Evolutionary conservation across 352 stramenopile species (phyloP).

Genomic region (Phytophthora crassamura): DNA sequence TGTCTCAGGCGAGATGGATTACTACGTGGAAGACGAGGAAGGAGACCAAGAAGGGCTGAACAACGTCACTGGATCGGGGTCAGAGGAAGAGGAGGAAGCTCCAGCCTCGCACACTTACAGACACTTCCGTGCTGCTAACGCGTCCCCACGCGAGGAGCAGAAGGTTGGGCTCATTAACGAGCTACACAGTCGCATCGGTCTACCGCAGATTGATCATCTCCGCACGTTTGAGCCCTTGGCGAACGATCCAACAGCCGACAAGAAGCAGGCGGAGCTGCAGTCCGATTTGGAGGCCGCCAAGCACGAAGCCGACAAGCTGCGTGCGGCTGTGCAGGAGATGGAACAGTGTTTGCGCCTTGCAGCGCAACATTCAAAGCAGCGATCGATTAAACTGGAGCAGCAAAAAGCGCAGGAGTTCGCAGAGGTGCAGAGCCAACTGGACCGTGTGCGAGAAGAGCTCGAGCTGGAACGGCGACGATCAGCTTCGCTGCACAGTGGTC

Average conservation of each 20-base stretch:
- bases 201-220: constrained; percentile 74
- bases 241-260: constrained; percentile 50
- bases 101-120: too few species aligned
- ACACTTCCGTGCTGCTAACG: too few species aligned
- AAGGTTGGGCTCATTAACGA: constrained; percentile 85
- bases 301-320: constrained; percentile 66
- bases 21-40: constrained; percentile 21
- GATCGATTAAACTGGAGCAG: constrained; percentile 66
- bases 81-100: constrained; percentile 21
- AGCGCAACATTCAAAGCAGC: constrained; percentile 56
- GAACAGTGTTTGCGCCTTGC: constrained; percentile 56
- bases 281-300: constrained; percentile 61
- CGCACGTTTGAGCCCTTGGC: constrained; percentile 75
- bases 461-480: constrained; percentile 55
- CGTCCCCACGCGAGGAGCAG: constrained; percentile 54
- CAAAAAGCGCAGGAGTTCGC: constrained; percentile 62
- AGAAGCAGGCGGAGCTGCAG: constrained; percentile 56
- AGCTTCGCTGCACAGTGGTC: constrained; percentile 31
- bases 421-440: constrained; percentile 55
- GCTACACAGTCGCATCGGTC: constrained; percentile 68
- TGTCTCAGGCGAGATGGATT: constrained; percentile 30
- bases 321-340: constrained; percentile 66
- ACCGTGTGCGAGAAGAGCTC: constrained; percentile 58
- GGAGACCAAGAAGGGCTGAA: constrained; percentile 10
- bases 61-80: constrained; percentile 30